Base-by-base conservation (phyloP, 73 alveolate species). In the Tetrahymena thermophila region DNA sequence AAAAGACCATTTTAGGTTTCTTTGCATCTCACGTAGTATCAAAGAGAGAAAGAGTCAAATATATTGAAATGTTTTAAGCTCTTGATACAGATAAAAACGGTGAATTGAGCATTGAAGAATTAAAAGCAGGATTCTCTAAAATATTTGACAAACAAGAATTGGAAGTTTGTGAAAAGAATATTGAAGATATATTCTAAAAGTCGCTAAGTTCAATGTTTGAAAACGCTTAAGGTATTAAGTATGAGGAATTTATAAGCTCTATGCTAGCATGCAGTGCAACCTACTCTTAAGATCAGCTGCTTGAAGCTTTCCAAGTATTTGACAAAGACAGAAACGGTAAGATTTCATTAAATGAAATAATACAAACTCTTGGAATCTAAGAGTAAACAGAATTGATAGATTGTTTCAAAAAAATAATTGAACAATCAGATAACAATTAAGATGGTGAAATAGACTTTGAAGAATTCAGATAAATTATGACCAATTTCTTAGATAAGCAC, bases 201-300 rank as follows among this genome's bases (percentile, higher is more conserved):
- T 71, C 89, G 4, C 89, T 71, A 0, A 71, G 89, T n/a, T 71
- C 89, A 11, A 71, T 71, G 89, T 71, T 71, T 71, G 89, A 71
- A 71, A 71, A 71, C n/a, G 89, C 89, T 25, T 71, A 71, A 19
- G 89, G 89, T 8, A 71, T 71, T 31, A 71, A 71, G 31, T 71
- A 71, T n/a, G 89, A 71, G 31, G 89, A 71, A 71, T 71, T 71
- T 71, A 28, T 71, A 1, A 71, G 89, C 17, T 71, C 89, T 34
- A 71, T 71, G 89, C 89, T 71, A n/a, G 89, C 89, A 71, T 71
- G 89, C 37, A 71, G 89, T 71, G 89, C 89, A 28, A 71, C 89
- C 23, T 71, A 71, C 23, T 71, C 89, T 9, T 4, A 71, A 71
- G 89, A 71, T 7, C 11, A 71, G 35, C 89, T 71, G 8, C 13